phyloP scores from a whole-genome alignment of 1,139 yeast genomes.

The Pneumocystis oryctolagi region DNA sequence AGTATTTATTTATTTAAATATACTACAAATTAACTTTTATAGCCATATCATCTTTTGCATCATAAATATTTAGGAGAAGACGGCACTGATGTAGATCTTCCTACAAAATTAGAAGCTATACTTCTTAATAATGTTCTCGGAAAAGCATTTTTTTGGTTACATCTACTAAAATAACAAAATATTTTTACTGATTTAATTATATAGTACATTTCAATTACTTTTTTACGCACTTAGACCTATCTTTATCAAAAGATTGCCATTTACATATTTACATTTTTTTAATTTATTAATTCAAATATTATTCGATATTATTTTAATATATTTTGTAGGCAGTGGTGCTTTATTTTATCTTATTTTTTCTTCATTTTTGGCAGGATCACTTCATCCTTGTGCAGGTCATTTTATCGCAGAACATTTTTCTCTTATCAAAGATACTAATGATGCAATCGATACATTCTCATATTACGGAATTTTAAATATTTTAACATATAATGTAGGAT shows the following conservation, averaged over 20 bases:
- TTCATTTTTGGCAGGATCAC: slow-evolving; percentile 76
- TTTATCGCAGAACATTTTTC: slow-evolving; percentile 89
- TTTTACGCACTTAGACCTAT: slow-evolving; percentile 84
- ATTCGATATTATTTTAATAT: slow-evolving; percentile 44
- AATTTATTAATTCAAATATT: slow-evolving; percentile 38
- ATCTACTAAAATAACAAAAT: not conserved
- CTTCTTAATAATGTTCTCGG: slow-evolving; percentile 65
- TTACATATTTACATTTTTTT: slow-evolving; percentile 49
- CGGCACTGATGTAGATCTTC: slow-evolving; percentile 71
- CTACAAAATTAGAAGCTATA: slow-evolving; percentile 62
- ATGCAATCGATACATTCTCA: slow-evolving; percentile 53
- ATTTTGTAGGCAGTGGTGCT: slow-evolving; percentile 48
- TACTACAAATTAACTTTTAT: not conserved
- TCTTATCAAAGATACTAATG: slow-evolving; percentile 37
- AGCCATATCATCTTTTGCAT: slow-evolving; percentile 77
- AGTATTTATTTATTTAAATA: slow-evolving; percentile 18
- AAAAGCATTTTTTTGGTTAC: slow-evolving; percentile 50
- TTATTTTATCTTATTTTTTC: slow-evolving; percentile 55
- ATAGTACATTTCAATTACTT: slow-evolving; percentile 70
- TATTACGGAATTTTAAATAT: slow-evolving; percentile 69
- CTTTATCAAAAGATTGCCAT: slow-evolving; percentile 60
- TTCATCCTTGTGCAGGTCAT: slow-evolving; percentile 91
- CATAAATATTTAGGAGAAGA: slow-evolving; percentile 87
- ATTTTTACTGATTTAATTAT: not conserved
- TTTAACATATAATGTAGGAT: slow-evolving; percentile 83